Evolutionary conservation across 163 green algal genomes (phyloP).

Genomic region (Prototheca cutis): DNA sequence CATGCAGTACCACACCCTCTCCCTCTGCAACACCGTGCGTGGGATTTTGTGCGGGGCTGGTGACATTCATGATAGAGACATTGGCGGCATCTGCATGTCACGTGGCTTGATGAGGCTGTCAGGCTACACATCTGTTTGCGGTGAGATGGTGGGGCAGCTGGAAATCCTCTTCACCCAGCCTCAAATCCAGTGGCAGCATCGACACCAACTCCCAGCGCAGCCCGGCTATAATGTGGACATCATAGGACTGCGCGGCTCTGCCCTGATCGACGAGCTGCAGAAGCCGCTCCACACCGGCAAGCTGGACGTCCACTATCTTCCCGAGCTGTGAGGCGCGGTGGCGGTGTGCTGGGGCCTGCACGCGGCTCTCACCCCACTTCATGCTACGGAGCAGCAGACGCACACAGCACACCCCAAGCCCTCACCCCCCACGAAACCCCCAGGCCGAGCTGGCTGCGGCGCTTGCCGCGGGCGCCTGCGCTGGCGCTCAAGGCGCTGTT

Average conservation of each 20-base stretch:
- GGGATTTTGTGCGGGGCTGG: too few species aligned
- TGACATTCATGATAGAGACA: too few species aligned
- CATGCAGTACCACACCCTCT: slow-evolving; percentile 93
- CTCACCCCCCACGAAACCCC: too few species aligned
- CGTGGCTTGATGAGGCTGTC: too few species aligned
- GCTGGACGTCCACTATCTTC: slow-evolving; percentile 15
- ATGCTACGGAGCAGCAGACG: too few species aligned
- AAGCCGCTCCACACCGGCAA: neutral
- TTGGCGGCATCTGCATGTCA: too few species aligned
- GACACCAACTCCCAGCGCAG: slow-evolving; percentile 4
- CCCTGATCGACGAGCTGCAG: slow-evolving; percentile 20
- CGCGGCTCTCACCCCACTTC: neutral
- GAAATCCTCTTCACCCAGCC: too few species aligned
- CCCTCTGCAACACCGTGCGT: slow-evolving; percentile 48
- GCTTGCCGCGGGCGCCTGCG: slow-evolving; percentile 35
- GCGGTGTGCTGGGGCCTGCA: neutral
- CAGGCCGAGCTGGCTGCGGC: slow-evolving; percentile 6
- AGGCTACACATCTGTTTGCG: too few species aligned
- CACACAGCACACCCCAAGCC: too few species aligned
- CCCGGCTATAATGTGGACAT: slow-evolving; percentile 12
- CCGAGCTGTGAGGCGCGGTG: slow-evolving; percentile 13
- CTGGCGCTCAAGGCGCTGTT: slow-evolving; percentile 56
- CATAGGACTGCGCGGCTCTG: slow-evolving; percentile 17
- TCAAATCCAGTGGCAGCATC: too few species aligned
- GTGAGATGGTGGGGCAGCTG: too few species aligned